Evolutionary conservation across 2,329 filamentous ascomycete species (phyloP).

Genomic region (Juglanconis juglandina): DNA sequence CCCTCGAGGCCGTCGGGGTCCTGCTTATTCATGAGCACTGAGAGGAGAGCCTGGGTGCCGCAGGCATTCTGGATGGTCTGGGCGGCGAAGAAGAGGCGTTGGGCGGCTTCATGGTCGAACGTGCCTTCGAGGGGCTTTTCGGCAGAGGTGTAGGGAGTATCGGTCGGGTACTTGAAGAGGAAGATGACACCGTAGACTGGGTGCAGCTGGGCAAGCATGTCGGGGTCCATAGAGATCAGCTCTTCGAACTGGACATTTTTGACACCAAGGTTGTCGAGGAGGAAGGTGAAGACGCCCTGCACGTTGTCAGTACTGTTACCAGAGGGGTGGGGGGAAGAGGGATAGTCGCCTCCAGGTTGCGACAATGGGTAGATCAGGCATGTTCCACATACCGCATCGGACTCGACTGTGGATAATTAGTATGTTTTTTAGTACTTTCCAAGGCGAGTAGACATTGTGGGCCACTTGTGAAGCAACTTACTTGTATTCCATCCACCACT

Average conservation of each 20-base stretch:
- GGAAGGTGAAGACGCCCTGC: conserved; percentile 92
- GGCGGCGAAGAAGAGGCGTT: conserved; percentile 85
- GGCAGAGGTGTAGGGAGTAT: conserved; percentile 56
- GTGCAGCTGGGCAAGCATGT: conserved; percentile 66
- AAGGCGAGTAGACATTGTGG: no score
- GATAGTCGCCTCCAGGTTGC: background rate
- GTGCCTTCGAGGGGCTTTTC: conserved; percentile 73
- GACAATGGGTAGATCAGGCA: conserved; percentile 25
- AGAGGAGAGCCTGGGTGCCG: conserved; percentile 91
- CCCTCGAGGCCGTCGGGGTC: conserved; percentile 32
- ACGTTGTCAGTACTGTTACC: background rate
- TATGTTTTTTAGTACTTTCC: background rate
- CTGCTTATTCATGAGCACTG: conserved; percentile 83
- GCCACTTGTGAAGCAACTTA: conserved; percentile 33
- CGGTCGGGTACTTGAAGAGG: conserved; percentile 92
- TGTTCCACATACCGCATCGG: conserved; percentile 71
- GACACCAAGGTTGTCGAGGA: conserved; percentile 87
- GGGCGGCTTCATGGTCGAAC: conserved; percentile 72
- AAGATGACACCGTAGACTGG: conserved; percentile 96
- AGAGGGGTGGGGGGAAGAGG: conserved; percentile 19
- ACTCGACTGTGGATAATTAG: conserved; percentile 61
- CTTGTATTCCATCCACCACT: conserved; percentile 94
- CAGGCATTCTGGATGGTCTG: conserved; percentile 99
- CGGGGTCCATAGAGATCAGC: conserved; percentile 80
- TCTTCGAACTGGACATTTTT: conserved; percentile 96